Base-by-base conservation (phyloP, 306 rosid species). In the Lagenaria siceraria region DNA sequence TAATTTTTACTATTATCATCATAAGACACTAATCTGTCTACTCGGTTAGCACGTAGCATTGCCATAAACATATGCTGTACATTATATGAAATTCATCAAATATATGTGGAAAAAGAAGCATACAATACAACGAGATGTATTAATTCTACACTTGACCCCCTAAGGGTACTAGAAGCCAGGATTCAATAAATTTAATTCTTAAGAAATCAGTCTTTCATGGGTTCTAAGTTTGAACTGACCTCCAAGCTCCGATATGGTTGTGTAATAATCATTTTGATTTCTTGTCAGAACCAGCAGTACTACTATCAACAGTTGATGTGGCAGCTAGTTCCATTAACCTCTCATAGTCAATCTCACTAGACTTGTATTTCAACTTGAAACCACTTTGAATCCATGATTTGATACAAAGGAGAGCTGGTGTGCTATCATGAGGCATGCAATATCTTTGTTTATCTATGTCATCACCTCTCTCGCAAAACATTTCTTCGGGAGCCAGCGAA, bases 341-440 rank as follows among this genome's bases (percentile, higher is more conserved):
- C 58, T 86, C 91, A 25, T 76, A 86, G 60, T 88, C 91, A 53
- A 88, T 82, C 81, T 86, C 88, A 17, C 82, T 75, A 0, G 88
- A 79, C 70, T 79, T 83, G 31, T 81, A 87, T 85, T 92, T 96
- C 72, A 96, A 80, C 84, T 89, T 96, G 85, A 96, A 80, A 66
- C 99, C 97, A 21, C 89, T 82, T 33, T 87, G 88, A 55, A 89
- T 84, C 99, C 99, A 92, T 9, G 99, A 92, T 82, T 92, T 90
- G 82, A 96, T 82, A 65, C 96, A 92, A 72, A 92, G 88, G 75
- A 96, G 83, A 64, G 93, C 82, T 79, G 89, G 97, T 6, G 97
- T 79, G 87, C 86, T 84, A 74, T 87, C 87, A 77, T 88, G 87
- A 5, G 92, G 91, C 97, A 96, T 81, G 35, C 97, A 90, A 53